These are phyloP conservation scores for Rhizophlyctis rosea DNA, from an alignment of 192 early-diverging fungal genomes.

Conservation along the genomic window DNA sequence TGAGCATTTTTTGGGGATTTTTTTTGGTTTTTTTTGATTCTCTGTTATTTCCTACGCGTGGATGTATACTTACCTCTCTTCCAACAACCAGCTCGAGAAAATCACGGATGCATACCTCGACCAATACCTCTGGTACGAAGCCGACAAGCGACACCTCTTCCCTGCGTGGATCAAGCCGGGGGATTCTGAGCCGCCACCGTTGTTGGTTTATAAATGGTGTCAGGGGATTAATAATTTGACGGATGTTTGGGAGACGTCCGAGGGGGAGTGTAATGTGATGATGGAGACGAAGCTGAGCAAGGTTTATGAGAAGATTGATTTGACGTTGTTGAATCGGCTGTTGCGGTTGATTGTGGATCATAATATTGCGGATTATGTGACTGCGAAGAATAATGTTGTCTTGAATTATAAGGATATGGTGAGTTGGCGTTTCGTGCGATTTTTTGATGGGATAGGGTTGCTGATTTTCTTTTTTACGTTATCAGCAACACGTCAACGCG, in stretches of 20 bases:
- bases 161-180: slow-evolving; percentile 99
- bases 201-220: slow-evolving; percentile 97
- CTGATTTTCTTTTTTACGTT: too few species aligned
- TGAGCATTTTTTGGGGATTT: slow-evolving; percentile 5
- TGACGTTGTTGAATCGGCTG: slow-evolving; percentile 90
- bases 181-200: slow-evolving; percentile 93
- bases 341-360: slow-evolving; percentile 96
- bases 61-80: slow-evolving; percentile 3
- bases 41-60: background rate
- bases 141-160: slow-evolving; percentile 95
- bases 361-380: slow-evolving; percentile 99
- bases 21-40: too few species aligned
- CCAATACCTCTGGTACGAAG: slow-evolving; percentile 99
- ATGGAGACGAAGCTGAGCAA: slow-evolving; percentile 90
- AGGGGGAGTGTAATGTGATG: slow-evolving; percentile 94
- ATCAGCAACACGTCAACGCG: slow-evolving; percentile 96
- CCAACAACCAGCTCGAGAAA: too few species aligned
- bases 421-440: too few species aligned
- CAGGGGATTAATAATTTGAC: slow-evolving; percentile 97
- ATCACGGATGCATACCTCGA: slow-evolving; percentile 99
- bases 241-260: slow-evolving; percentile 88
- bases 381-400: slow-evolving; percentile 98
- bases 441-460: slow-evolving; percentile 2
- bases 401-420: slow-evolving; percentile 99
- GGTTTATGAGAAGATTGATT: slow-evolving; percentile 95